A percentile compares a stretch with the other conserved stretches of the same genome.
Evolutionary conservation across 371 early-diverging fungal genomes (phyloP).

Genomic region (Mortierella polycephala): DNA sequence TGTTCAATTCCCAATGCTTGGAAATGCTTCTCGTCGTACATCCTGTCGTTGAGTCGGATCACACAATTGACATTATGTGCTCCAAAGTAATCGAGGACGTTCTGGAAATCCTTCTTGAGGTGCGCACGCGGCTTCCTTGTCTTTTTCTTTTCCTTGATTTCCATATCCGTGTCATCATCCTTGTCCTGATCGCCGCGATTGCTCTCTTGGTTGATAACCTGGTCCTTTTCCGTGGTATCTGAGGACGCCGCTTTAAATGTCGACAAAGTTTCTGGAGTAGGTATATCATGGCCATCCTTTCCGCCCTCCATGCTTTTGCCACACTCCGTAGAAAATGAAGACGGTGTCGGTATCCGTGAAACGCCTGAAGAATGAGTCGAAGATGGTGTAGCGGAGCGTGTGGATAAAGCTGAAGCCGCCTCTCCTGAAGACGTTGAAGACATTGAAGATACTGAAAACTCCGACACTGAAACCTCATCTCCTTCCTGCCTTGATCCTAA

Average conservation of each 20-base stretch:
- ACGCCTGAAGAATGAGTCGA: neutral
- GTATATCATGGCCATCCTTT: neutral
- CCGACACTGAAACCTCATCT: neutral
- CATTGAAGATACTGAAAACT: neutral
- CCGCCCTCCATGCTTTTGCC: neutral
- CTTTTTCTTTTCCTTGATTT: neutral
- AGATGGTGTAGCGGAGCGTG: slow-evolving; percentile 16
- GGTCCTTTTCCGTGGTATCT: too few species aligned
- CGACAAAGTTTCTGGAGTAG: too few species aligned
- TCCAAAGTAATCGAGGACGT: slow-evolving; percentile 49
- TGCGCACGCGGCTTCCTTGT: slow-evolving; percentile 15
- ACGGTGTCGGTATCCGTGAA: neutral
- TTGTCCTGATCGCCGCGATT: neutral
- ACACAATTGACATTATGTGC: slow-evolving; percentile 55
- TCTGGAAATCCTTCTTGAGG: slow-evolving; percentile 26
- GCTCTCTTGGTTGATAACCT: neutral
- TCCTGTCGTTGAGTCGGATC: slow-evolving; percentile 68
- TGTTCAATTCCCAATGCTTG: slow-evolving; percentile 65
- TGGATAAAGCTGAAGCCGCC: neutral
- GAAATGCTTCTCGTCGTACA: slow-evolving; percentile 64
- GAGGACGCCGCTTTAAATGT: too few species aligned
- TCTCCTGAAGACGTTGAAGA: neutral
- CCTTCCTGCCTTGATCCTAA: neutral
- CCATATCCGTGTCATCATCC: neutral
- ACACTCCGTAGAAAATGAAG: neutral